phyloP scores from a whole-genome alignment of 192 early-diverging fungal genomes.

The Coemansia sp. region DNA sequence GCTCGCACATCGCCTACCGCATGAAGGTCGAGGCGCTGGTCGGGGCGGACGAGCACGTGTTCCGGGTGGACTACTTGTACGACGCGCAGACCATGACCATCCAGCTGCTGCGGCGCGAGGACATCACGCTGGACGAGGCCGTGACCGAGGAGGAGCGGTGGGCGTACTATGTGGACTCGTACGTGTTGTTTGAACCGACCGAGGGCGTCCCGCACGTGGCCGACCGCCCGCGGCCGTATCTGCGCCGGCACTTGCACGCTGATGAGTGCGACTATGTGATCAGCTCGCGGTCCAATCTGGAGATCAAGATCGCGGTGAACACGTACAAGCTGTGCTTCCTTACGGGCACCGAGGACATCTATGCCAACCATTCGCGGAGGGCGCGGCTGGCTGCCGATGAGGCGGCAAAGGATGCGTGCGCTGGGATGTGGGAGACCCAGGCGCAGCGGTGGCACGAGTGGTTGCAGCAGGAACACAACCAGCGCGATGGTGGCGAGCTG shows the following conservation, averaged over 20 bases:
- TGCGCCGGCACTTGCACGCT: conserved; percentile 54
- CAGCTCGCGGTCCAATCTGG: conserved; percentile 71
- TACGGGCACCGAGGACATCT: conserved; percentile 90
- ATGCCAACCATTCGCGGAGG: conserved; percentile 52
- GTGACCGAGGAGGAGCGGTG: conserved; percentile 89
- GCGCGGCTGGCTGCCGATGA: conserved; percentile 11
- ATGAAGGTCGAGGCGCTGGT: conserved; percentile 67
- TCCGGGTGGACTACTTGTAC: conserved; percentile 71
- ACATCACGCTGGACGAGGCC: conserved; percentile 73
- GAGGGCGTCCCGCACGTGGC: conserved; percentile 61
- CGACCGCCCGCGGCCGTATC: conserved; percentile 61
- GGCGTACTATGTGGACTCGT: conserved; percentile 93
- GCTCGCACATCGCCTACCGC: conserved; percentile 67
- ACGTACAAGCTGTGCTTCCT: conserved; percentile 99
- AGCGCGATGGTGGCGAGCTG: conserved; percentile 1
- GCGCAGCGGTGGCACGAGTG: conserved; percentile 31
- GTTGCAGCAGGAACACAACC: conserved; percentile 25
- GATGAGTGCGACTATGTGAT: conserved; percentile 56
- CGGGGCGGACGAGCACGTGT: conserved; percentile 74
- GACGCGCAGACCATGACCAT: conserved; percentile 66
- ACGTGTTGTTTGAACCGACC: conserved; percentile 80
- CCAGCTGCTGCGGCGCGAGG: conserved; percentile 85
- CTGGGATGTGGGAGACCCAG: conserved; percentile 21
- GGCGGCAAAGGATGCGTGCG: conserved; percentile 21
- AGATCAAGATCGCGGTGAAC: conserved; percentile 95